Conservation (phyloP, 2,329 filamentous ascomycete species). For the Shiraia bambusicola region DNA sequence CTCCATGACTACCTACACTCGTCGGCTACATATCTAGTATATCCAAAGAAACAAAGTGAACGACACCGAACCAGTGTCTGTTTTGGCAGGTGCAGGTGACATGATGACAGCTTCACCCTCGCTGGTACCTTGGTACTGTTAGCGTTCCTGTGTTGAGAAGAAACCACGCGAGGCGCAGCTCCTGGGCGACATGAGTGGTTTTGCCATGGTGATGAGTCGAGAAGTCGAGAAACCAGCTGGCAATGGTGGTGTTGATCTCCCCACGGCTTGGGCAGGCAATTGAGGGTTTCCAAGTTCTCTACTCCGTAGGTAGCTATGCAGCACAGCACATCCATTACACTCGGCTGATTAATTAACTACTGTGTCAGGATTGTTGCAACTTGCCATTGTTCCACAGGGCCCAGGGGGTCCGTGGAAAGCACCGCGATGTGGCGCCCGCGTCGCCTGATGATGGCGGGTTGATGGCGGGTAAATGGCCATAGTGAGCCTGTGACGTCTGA, state of each 20-base stretch:
- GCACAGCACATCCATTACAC: slow-evolving; percentile 17
- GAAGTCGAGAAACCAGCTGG: slow-evolving; percentile 6
- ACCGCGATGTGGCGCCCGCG: slow-evolving; percentile 10
- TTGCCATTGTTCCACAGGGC: slow-evolving; percentile 24
- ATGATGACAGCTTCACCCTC: slow-evolving; percentile 3
- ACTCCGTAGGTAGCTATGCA: too few relatives aligned
- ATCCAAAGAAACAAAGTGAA: background rate
- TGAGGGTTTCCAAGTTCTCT: too few relatives aligned
- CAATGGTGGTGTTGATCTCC: slow-evolving; percentile 11
- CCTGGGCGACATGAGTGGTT: slow-evolving; percentile 6
- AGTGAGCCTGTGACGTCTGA: slow-evolving; percentile 15
- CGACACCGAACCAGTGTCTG: background rate
- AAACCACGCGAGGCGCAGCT: slow-evolving; percentile 11
- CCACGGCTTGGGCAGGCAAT: slow-evolving; percentile 22
- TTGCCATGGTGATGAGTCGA: too few relatives aligned
- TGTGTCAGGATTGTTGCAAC: slow-evolving; percentile 19
- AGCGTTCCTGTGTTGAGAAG: slow-evolving; percentile 2
- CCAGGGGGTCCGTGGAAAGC: slow-evolving; percentile 21
- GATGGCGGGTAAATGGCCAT: slow-evolving; percentile 24
- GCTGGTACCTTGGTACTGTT: background rate
- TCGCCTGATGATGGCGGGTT: slow-evolving; percentile 14
- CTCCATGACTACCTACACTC: slow-evolving; percentile 21
- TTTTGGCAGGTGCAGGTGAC: background rate
- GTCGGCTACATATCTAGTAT: slow-evolving; percentile 22
- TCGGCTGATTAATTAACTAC: slow-evolving; percentile 11